These are phyloP conservation scores for Yamadazyma conglobata DNA, from an alignment of 1,139 yeast genomes.

Conservation along the genomic window DNA sequence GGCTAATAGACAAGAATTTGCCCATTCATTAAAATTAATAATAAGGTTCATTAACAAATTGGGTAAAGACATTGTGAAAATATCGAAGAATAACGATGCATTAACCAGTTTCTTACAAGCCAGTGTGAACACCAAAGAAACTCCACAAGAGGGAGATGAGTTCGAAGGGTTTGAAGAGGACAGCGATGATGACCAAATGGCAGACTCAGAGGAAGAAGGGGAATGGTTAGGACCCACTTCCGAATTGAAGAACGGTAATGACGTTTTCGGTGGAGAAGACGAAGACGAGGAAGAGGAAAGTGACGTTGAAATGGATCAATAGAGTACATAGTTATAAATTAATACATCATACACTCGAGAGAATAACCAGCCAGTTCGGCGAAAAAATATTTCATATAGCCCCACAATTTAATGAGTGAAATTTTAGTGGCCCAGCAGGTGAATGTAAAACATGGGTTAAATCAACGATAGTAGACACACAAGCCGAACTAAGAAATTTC, in stretches of 20 bases:
- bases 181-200: constrained; percentile 16
- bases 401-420: no score
- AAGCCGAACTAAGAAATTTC: no score
- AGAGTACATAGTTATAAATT: no score
- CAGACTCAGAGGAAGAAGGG: constrained; percentile 17
- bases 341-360: no score
- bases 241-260: constrained; percentile 7
- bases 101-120: constrained; percentile 40
- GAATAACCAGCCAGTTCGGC: no score
- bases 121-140: constrained; percentile 19
- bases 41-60: constrained; percentile 73
- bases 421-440: no score
- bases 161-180: constrained; percentile 17
- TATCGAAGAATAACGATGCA: constrained; percentile 55
- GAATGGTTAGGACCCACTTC: constrained; percentile 20
- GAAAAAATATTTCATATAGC: no score
- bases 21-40: constrained; percentile 63
- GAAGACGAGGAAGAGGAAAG: constrained; percentile 9
- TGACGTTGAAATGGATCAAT: constrained; percentile 2
- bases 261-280: constrained; percentile 7
- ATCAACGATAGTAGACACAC: no score
- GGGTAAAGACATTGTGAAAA: constrained; percentile 66
- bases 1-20: constrained; percentile 59
- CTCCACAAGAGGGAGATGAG: constrained; percentile 15
- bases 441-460: no score